Evolutionary conservation across 176 grass and related monocot genomes (phyloP), one percentile per base, ranked within the genome.

Genomic region (Oryza punctata): DNA sequence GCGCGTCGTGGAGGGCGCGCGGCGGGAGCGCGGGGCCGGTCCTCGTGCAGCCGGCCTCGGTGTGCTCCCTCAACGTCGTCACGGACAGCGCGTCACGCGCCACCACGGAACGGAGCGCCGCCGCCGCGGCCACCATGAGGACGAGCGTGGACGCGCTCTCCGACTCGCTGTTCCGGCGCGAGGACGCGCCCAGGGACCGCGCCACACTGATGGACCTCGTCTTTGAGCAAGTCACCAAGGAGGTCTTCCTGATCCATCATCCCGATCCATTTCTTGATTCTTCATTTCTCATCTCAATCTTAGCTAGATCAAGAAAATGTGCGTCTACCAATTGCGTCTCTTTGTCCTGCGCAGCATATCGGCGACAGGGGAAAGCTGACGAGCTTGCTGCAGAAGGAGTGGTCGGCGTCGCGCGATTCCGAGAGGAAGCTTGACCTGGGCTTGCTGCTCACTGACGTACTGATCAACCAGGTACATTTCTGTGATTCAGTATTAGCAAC

Each of bases 181-280:
- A 87, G 26, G 90, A 87, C 67, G 21, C 78, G 77, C 37, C 78
- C 12, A 63, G 82, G 78, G 82, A 88, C 50, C 80, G 45, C 40
- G 80, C 76, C 84, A 87, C 89, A 63, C 80, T 90, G 23, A 84
- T 80, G 89, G 90, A 91, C 86, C 78, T 91, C 81, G 70, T 91
- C 69, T 91, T 88, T 23, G 90, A 91, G 90, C 85, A 91, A 67
- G 82, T 88, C 77, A 88, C 86, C 76, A 91, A 91, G 47, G 90
- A 85, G 89, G 89, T 91, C 14, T 64, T 12, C 60, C 30, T 6
- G 37, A 38, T 38, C 10, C n/a, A 18, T 75, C 70, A 70, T 61
- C 52, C 6, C 7, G 24, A 3, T 33, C 25, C 66, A 46, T 37
- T 52, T 41, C 28, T 75, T 21, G 50, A 54, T 57, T 50, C 3